phyloP scores from a whole-genome alignment of 2,329 filamentous ascomycete genomes.

The Venturia oleaginea region DNA sequence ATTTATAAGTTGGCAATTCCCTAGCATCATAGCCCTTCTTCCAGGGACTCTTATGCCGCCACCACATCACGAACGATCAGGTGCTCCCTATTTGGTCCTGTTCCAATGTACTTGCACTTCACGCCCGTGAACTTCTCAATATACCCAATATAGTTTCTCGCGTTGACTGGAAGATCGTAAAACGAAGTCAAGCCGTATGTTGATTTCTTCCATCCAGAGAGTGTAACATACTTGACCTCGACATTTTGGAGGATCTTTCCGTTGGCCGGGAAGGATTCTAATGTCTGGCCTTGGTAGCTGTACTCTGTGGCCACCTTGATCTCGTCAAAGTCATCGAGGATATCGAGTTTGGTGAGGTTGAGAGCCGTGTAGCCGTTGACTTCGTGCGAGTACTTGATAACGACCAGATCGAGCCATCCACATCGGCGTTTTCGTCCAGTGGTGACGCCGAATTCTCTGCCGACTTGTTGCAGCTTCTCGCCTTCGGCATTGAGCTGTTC shows the following conservation, averaged over 20 bases:
- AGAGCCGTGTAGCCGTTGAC: slow-evolving; percentile 59
- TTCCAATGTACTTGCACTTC: slow-evolving; percentile 56
- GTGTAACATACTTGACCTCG: slow-evolving; percentile 58
- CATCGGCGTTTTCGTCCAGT: slow-evolving; percentile 54
- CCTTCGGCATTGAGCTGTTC: slow-evolving; percentile 51
- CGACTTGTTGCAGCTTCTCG: slow-evolving; percentile 47
- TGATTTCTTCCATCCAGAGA: slow-evolving; percentile 59
- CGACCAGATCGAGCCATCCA: slow-evolving; percentile 59
- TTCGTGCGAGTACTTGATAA: slow-evolving; percentile 49
- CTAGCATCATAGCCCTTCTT: background rate
- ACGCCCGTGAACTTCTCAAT: slow-evolving; percentile 59
- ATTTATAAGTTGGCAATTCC: background rate
- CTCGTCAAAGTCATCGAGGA: slow-evolving; percentile 64
- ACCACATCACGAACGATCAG: slow-evolving; percentile 39
- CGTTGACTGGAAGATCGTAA: slow-evolving; percentile 54
- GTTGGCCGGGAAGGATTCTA: slow-evolving; percentile 58
- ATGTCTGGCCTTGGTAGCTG: slow-evolving; percentile 43
- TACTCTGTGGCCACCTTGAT: slow-evolving; percentile 71
- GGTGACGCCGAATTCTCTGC: slow-evolving; percentile 46
- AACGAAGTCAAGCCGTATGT: slow-evolving; percentile 53
- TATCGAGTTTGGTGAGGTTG: slow-evolving; percentile 56
- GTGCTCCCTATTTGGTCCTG: slow-evolving; percentile 54
- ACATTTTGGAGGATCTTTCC: slow-evolving; percentile 47
- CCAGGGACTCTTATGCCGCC: background rate
- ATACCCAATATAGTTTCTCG: slow-evolving; percentile 56